A percentile compares a stretch with the other conserved stretches of the same genome.
These are phyloP conservation scores for Onygena corvina DNA, from an alignment of 2,329 filamentous ascomycete species.

Conservation along the genomic window DNA sequence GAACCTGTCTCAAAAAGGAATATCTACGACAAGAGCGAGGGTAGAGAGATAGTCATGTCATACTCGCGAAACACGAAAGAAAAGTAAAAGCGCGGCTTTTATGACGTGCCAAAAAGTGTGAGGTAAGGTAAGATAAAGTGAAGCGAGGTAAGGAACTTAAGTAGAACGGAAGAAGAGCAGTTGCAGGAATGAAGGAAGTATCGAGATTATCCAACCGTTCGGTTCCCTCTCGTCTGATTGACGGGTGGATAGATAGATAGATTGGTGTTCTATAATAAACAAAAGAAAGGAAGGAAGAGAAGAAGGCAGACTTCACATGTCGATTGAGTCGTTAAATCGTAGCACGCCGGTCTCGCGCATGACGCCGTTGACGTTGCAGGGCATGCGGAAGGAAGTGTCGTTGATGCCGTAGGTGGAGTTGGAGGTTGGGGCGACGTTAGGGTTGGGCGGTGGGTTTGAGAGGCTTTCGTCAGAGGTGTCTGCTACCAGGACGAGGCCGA, in stretches of 20 bases:
- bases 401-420: constrained; percentile 19
- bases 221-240: no score
- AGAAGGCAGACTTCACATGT: constrained; percentile 38
- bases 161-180: no score
- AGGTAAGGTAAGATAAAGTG: no score
- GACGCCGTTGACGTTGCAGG: constrained; percentile 76
- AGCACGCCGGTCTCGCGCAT: constrained; percentile 77
- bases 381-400: constrained; percentile 43
- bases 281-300: neutral
- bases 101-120: no score
- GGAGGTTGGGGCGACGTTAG: constrained; percentile 15
- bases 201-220: no score
- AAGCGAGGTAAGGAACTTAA: no score
- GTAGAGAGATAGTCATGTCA: neutral
- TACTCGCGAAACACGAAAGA: no score
- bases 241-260: constrained; percentile 5
- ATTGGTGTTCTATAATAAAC: constrained; percentile 3
- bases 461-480: constrained; percentile 58
- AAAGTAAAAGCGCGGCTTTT: no score
- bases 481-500: constrained; percentile 80
- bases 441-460: constrained; percentile 19
- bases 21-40: neutral
- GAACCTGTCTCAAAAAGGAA: neutral
- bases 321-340: constrained; percentile 85
- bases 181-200: no score